Conservation (phyloP, 2,329 filamentous ascomycete genomes). For the Arachnopeziza araneosa region DNA sequence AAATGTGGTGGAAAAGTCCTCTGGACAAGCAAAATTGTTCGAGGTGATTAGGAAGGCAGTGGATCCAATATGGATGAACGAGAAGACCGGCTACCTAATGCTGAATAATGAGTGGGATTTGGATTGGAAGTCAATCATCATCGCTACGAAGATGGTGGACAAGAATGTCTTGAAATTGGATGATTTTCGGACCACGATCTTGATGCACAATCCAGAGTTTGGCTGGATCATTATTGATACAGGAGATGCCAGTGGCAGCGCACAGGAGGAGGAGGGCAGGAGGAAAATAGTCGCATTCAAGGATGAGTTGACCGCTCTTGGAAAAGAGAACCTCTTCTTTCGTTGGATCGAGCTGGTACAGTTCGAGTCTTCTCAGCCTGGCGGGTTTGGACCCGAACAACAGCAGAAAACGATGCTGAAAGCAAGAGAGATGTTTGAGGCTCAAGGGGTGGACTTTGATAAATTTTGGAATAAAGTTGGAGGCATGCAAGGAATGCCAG, state of each 20-base stretch:
- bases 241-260: constrained; percentile 41
- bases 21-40: constrained; percentile 52
- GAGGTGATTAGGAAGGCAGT: constrained; percentile 63
- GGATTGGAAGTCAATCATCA: constrained; percentile 76
- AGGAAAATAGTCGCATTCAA: constrained; percentile 77
- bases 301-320: constrained; percentile 66
- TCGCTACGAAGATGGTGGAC: constrained; percentile 65
- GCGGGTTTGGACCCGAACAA: constrained; percentile 69
- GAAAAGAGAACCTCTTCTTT: constrained; percentile 86
- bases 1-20: constrained; percentile 33
- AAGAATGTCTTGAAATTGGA: constrained; percentile 52
- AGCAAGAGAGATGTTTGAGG: constrained; percentile 69
- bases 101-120: constrained; percentile 84
- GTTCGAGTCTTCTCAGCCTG: constrained; percentile 73
- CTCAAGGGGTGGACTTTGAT: constrained; percentile 76
- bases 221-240: constrained; percentile 69
- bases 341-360: constrained; percentile 91
- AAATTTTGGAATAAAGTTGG: constrained; percentile 68
- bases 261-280: constrained; percentile 56
- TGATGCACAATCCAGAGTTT: constrained; percentile 61
- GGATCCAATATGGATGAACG: constrained; percentile 56
- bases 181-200: constrained; percentile 65
- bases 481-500: constrained; percentile 51
- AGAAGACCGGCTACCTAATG: constrained; percentile 83
- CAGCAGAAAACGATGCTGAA: constrained; percentile 68